Percentiles rank a stretch among this genome's conserved stretches.
These are phyloP conservation scores for Cenchrus americanus DNA, from an alignment of 176 grass and related monocot species.

Conservation along the genomic window DNA sequence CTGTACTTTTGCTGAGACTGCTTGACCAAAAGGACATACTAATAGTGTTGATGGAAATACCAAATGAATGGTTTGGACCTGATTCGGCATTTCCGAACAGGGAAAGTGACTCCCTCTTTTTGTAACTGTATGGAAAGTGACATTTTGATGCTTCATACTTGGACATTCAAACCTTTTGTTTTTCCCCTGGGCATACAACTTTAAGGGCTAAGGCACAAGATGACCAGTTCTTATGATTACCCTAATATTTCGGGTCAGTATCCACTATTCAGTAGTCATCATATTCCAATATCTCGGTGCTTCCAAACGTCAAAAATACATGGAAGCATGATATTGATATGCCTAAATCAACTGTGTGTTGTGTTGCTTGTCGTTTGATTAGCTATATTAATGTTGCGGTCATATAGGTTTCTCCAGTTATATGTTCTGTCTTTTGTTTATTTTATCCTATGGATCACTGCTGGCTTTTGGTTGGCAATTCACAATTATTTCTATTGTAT, in stretches of 20 bases:
- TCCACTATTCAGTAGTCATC: background rate
- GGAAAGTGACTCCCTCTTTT: background rate
- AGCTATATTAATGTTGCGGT: background rate
- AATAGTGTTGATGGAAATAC: background rate
- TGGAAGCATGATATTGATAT: background rate
- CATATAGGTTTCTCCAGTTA: background rate
- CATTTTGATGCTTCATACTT: background rate
- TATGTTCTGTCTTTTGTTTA: background rate
- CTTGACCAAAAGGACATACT: background rate
- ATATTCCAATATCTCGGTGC: background rate
- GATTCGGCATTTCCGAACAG: slow-evolving; percentile 1
- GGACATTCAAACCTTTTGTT: slow-evolving; percentile 9
- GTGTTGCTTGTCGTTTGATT: background rate
- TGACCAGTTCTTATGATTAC: background rate
- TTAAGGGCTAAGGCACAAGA: background rate
- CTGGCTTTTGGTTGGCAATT: background rate
- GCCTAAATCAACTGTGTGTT: background rate
- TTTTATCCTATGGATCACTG: background rate
- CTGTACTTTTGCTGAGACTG: background rate
- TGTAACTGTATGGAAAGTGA: background rate
- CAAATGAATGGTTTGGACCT: background rate
- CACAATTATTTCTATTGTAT: slow-evolving; percentile 2
- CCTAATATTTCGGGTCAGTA: background rate
- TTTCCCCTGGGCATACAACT: background rate
- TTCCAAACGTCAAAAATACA: slow-evolving; percentile 13